Evolutionary conservation across 345 rosid species (phyloP), one percentile per base, ranked within the genome.

Genomic region (Murraya paniculata): DNA sequence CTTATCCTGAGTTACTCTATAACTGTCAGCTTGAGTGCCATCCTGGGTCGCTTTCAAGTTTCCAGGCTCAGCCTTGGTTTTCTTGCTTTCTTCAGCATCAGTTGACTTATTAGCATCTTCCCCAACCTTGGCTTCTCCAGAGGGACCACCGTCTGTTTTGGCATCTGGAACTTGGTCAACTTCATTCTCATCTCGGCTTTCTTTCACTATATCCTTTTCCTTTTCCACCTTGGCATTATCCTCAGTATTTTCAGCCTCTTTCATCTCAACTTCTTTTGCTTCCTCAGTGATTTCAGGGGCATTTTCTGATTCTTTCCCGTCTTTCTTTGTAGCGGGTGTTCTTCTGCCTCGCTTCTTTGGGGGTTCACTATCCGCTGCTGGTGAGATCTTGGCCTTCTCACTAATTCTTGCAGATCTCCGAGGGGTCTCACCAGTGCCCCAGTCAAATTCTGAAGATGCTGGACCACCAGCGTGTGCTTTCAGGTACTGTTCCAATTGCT

Each of bases 331-430:
- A 80, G 87, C 88, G 2, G 89, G 77, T 62, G 91, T 78, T 78
- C 71, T 82, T 71, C 87, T 85, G 41, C 82, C 59, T 39, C 88
- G 84, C 81, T 88, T 92, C 85, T 83, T 90, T n/a, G 87, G 86
- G 60, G 88, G 83, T 74, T 88, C 91, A 77, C 76, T 78, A 53
- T 87, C 89, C 24, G 78, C 81, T 9, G 50, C 48, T 35, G 84
- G 75, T 35, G 85, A 71, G 59, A 83, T 81, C 81, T 89, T 90
- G 64, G 75, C 82, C 81, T 85, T 92, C 86, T 83, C 90, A 56
- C 89, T 88, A 73, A 92, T 90, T 77, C 97, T 87, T 36, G 91
- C 85, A 2, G 97, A 90, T 82, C 97, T 85, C 81, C 97, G 86
- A 30, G 91, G 94, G 31, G 87, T 85, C 82, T 92, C 93, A 9